These are phyloP conservation scores for Teratosphaeriaceae sp. DNA, from an alignment of 2,329 filamentous ascomycete genomes.

Conservation along the genomic window DNA sequence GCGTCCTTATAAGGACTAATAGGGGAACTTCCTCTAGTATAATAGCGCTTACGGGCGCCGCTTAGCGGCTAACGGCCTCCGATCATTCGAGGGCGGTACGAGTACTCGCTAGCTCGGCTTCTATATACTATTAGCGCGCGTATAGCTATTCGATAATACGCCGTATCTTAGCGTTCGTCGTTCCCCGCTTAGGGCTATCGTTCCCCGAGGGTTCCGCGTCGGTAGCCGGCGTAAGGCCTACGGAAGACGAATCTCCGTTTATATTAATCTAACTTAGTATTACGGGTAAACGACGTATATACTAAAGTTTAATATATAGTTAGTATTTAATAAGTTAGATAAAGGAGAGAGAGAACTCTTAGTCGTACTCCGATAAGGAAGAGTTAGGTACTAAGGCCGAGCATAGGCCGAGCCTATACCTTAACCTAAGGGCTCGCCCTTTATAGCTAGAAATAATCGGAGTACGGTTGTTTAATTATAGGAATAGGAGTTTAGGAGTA, in stretches of 20 bases:
- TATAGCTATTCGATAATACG: constrained; percentile 3
- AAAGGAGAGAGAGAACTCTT: too few species aligned
- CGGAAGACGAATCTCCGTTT: neutral
- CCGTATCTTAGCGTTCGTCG: neutral
- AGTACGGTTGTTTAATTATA: too few species aligned
- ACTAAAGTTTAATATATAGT: constrained; percentile 1
- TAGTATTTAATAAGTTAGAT: too few species aligned
- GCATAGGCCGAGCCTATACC: too few species aligned
- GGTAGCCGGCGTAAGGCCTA: neutral
- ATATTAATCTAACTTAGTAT: constrained; percentile 11
- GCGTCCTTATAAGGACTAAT: neutral
- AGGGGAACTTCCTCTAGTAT: neutral
- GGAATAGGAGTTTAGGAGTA: too few species aligned
- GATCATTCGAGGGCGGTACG: neutral
- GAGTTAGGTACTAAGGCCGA: too few species aligned
- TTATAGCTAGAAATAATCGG: too few species aligned
- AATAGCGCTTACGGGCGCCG: neutral
- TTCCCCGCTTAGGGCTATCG: neutral
- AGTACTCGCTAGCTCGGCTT: neutral
- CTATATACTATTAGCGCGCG: constrained; percentile 1
- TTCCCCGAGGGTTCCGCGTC: neutral
- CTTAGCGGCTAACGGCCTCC: neutral
- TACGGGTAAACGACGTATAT: constrained; percentile 9
- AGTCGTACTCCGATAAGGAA: too few species aligned
- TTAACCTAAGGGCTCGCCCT: too few species aligned